These are phyloP conservation scores for Tripidium arundinaceum DNA, from an alignment of 202 grass and related monocot species.

Conservation along the genomic window DNA sequence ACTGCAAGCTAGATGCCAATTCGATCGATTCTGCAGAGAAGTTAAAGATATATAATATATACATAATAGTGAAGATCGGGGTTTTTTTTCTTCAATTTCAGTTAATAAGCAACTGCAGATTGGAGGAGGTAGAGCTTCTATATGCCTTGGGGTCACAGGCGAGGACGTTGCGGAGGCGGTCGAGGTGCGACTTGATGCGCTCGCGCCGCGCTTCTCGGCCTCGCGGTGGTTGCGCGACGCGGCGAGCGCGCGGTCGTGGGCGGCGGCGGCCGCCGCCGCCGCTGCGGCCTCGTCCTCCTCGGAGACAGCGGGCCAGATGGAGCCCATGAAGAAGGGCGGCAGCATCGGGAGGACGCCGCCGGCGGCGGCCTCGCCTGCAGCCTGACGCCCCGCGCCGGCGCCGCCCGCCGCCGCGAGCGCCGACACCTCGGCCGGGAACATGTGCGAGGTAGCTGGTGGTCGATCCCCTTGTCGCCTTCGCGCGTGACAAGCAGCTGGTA, in stretches of 20 bases:
- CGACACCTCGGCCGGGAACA: conserved; percentile 41
- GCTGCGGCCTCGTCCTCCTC: conserved; percentile 47
- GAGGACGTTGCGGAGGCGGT: conserved; percentile 81
- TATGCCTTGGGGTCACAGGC: conserved; percentile 95
- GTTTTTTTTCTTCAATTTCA: neutral
- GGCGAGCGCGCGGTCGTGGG: conserved; percentile 55
- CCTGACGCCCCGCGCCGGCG: conserved; percentile 12
- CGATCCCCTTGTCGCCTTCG: neutral
- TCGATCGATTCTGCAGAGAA: neutral
- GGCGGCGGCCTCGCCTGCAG: conserved; percentile 8
- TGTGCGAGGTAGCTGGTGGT: neutral
- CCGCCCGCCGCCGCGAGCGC: neutral
- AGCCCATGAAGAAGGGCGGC: conserved; percentile 56
- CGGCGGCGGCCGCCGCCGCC: neutral
- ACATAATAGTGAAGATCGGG: neutral
- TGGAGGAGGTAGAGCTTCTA: neutral
- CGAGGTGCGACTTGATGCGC: conserved; percentile 98
- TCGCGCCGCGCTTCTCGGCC: conserved; percentile 91
- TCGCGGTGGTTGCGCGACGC: conserved; percentile 90
- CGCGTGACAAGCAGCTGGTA: too few relatives aligned
- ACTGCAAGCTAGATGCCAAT: conserved; percentile 30
- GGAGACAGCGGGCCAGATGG: conserved; percentile 33
- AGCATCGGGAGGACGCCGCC: conserved; percentile 37
- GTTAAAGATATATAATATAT: too few relatives aligned
- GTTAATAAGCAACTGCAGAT: neutral